These are phyloP conservation scores for Calonectria pauciramosa DNA, from an alignment of 2,329 filamentous ascomycete species.

Conservation along the genomic window DNA sequence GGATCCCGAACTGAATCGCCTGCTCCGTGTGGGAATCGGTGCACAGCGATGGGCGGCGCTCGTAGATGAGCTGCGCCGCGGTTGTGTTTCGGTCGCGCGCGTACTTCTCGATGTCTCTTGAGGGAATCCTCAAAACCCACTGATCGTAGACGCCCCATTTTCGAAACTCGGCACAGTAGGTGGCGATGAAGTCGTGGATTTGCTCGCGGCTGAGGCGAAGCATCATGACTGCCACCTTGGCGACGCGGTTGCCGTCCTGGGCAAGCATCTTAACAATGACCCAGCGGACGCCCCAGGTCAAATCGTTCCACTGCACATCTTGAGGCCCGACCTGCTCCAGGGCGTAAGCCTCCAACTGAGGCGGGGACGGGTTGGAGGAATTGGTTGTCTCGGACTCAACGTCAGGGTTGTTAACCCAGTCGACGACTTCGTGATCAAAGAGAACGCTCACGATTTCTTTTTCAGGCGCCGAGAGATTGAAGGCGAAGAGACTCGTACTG, in stretches of 20 bases:
- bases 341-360: background rate
- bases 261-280: slow-evolving; percentile 41
- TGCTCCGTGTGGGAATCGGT: slow-evolving; percentile 38
- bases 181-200: slow-evolving; percentile 38
- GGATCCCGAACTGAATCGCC: slow-evolving; percentile 31
- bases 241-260: slow-evolving; percentile 35
- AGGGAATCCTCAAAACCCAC: slow-evolving; percentile 25
- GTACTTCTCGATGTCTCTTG: slow-evolving; percentile 21
- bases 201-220: slow-evolving; percentile 39
- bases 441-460: background rate
- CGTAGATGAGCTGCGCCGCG: slow-evolving; percentile 26
- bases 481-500: background rate
- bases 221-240: slow-evolving; percentile 29
- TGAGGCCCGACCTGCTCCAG: too few species aligned
- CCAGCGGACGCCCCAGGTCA: slow-evolving; percentile 44
- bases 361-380: background rate
- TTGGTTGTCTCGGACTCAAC: background rate
- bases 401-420: slow-evolving; percentile 29
- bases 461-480: background rate
- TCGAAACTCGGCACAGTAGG: slow-evolving; percentile 38
- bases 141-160: slow-evolving; percentile 39
- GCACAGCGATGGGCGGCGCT: slow-evolving; percentile 39
- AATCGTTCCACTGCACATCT: slow-evolving; percentile 39
- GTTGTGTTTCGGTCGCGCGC: slow-evolving; percentile 24
- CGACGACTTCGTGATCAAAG: slow-evolving; percentile 26